Evolutionary conservation across 768 basidiomycete genomes (phyloP), one percentile per base, ranked within the genome.

Genomic region (Macrolepiota fuliginosa): DNA sequence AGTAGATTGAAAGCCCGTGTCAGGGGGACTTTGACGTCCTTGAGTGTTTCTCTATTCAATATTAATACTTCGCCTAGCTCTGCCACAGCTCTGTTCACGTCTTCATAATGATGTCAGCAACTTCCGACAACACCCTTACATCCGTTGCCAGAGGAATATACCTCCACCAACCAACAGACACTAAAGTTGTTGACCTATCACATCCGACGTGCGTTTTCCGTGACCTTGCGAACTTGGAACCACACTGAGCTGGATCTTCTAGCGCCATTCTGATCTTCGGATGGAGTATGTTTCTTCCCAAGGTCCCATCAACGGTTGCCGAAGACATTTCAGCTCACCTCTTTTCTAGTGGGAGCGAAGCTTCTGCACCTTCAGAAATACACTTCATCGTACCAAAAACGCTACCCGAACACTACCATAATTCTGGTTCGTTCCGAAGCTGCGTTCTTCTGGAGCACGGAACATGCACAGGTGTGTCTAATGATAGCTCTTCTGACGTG

Each of bases 331-430:
- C 45, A 45, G 24, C 56, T 35, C 35, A 58, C 56, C 17, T 17
- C 1, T 45, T 13, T 47, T 22, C 11, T 29, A 79, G 81, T 82
- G 76, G 79, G 78, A n/a, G 82, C 81, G 4, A 70, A 73, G 53
- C 68, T 81, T 4, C 63, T 76, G 2, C 81, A 81, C 70, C 64
- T 84, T 9, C 68, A 73, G 60, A 84, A 84, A 58, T 84, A 84
- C 62, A 74, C 75, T 9, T 67, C 70, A 36, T 66, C 68, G 1
- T 80, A 83, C 59, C 67, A 69, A 17, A 69, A 78, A 59, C 63
- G 79, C 1, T 82, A 81, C 62, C 81, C 83, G 13, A 61, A 67
- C 19, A 76, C 80, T 0, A 75, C 76, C 1, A 74, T 80, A 62
- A 68, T 83, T 27, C 57, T 83, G 4, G 68, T 83, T 17, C 70